Percentiles rank a stretch among this genome's conserved stretches.
phyloP scores from a whole-genome alignment of 331 rosid genomes.

The Quercus lobata region DNA sequence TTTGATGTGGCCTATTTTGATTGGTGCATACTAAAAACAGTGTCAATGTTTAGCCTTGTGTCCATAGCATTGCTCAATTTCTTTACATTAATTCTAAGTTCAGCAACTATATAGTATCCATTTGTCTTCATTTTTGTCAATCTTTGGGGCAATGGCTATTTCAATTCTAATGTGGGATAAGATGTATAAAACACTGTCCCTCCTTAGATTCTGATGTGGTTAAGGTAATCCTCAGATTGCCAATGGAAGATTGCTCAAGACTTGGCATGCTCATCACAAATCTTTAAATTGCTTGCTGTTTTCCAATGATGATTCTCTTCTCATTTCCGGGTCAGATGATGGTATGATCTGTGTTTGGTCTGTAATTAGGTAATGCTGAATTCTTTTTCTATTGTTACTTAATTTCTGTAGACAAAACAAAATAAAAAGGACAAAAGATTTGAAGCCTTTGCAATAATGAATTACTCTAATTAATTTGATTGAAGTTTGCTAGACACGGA shows the following conservation, averaged over 20 bases:
- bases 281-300: conserved; percentile 50
- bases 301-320: conserved; percentile 64
- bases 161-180: conserved; percentile 8
- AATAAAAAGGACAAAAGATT: not conserved
- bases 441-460: not conserved
- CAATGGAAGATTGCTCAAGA: conserved; percentile 60
- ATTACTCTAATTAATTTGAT: conserved; percentile 20
- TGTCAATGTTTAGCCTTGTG: too few species aligned
- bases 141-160: not conserved
- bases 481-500: conserved; percentile 62
- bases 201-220: not conserved
- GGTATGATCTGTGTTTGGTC: conserved; percentile 71
- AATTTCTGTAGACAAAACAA: not conserved
- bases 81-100: not conserved
- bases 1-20: too few species aligned
- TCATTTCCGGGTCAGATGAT: conserved; percentile 56
- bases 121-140: not conserved
- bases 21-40: too few species aligned
- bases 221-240: conserved; percentile 40
- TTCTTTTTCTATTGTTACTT: not conserved
- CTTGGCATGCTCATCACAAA: conserved; percentile 56
- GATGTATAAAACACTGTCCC: not conserved
- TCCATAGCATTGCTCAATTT: not conserved
- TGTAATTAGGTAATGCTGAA: conserved; percentile 48
- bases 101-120: not conserved